Conservation (phyloP, 345 rosid genomes). For the Gynandropsis gynandra region DNA sequence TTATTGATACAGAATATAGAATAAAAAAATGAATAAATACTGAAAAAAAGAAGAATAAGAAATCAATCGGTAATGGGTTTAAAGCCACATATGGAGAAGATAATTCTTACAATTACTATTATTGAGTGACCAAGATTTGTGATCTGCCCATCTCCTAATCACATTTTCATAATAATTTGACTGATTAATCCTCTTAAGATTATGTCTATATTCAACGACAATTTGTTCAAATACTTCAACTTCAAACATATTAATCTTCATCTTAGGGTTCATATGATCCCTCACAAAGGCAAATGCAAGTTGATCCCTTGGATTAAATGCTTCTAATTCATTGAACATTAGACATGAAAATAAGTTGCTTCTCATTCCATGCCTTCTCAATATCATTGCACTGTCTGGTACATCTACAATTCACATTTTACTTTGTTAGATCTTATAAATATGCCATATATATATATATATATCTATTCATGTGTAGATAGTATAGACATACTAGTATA, state of each 20-base stretch:
- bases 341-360: conserved; percentile 61
- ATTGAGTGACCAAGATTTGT: conserved; percentile 30
- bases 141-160: conserved; percentile 20
- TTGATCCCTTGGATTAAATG: conserved; percentile 60
- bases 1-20: too few relatives aligned
- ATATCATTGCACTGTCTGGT: conserved; percentile 53
- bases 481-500: too few relatives aligned
- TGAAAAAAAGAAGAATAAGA: background rate
- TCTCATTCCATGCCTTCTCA: conserved; percentile 39
- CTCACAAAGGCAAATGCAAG: conserved; percentile 50
- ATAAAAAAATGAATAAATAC: background rate
- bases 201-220: conserved; percentile 46
- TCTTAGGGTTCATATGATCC: conserved; percentile 39
- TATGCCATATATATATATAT: background rate
- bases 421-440: too few relatives aligned
- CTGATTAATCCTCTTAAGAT: conserved; percentile 20
- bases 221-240: conserved; percentile 56
- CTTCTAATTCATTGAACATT: conserved; percentile 56
- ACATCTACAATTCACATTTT: too few relatives aligned
- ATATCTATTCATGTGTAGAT: too few relatives aligned
- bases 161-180: background rate
- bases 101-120: conserved; percentile 47
- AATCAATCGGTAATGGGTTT: conserved; percentile 30
- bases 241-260: conserved; percentile 50
- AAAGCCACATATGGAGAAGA: conserved; percentile 57